Evolutionary conservation across 805 yeast genomes (phyloP), one percentile per base, ranked within the genome.

Genomic region (Candida sanyiensis): DNA sequence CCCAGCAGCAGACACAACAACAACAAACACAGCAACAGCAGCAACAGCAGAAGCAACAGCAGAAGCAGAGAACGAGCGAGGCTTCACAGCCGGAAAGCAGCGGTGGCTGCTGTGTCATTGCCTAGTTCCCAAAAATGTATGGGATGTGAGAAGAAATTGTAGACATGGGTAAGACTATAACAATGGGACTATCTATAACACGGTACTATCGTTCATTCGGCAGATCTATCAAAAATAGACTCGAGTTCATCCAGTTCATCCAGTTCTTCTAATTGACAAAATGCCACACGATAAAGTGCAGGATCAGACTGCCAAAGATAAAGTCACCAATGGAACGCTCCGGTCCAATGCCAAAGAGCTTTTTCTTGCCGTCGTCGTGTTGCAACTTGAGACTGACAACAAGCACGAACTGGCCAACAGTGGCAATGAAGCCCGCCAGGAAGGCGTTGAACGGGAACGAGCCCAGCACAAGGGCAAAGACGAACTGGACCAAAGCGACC

Each of bases 381-480:
- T 89, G 97, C 54, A 90, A 71, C 55, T 97, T 72, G 54, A 93
- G 67, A 44, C 84, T 73, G 29, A 84, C 86, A 10, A 94, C 77
- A 46, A 93, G 72, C 19, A 93, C 97, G 59, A 93, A 93, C 62
- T 93, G 97, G 11, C 95, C 97, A 36, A 93, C 97, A 32, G 97
- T 85, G 17, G 87, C 69, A 39, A 83, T 75, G 58, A 93, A 93
- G 1, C 97, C 97, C 16, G 95, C 90, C 43, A 93, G 70, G 58
- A 93, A 93, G 18, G 96, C 97, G 63, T 93, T 93, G 73, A 93
- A 93, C 13, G 99, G 99, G 73, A 83, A 93, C 52, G 77, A 86
- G 26, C 97, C 95, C 33, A 88, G 76, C 11, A 87, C 44, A 29
- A 80, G 50, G 48, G 84, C 83, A 61, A 88, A 90, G 4, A 69